A percentile compares a stretch with the other conserved stretches of the same genome.
Evolutionary conservation across 75 land plant species (phyloP).

Genomic region (Selaginella moellendorffii): DNA sequence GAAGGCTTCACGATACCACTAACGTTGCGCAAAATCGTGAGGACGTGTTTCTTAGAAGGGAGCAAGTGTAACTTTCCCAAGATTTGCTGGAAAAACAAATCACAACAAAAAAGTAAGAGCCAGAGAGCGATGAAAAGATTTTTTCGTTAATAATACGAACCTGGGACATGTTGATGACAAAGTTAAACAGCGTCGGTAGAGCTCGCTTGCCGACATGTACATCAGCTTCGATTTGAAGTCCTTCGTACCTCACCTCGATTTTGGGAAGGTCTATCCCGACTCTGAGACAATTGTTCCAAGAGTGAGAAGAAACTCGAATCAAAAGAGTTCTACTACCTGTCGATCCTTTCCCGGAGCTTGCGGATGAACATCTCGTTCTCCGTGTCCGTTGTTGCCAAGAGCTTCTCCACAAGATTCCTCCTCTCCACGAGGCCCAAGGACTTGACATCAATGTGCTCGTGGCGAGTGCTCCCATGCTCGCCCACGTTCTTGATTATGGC

Average conservation of each 20-base stretch:
- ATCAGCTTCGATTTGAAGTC: not conserved
- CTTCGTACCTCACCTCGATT: conserved; percentile 4
- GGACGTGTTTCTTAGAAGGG: not conserved
- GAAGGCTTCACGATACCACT: conserved; percentile 3
- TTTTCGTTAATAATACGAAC: too few relatives aligned
- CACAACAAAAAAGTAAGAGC: too few relatives aligned
- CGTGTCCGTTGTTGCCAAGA: not conserved
- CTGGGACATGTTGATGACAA: not conserved
- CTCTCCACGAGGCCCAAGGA: not conserved
- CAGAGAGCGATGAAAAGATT: too few relatives aligned
- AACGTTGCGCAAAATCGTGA: not conserved
- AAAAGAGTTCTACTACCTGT: too few relatives aligned
- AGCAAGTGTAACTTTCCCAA: not conserved
- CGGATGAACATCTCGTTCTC: not conserved
- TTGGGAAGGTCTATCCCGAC: not conserved
- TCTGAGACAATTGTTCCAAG: not conserved
- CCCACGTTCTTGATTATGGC: not conserved
- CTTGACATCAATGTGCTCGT: not conserved
- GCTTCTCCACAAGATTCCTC: not conserved
- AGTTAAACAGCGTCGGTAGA: not conserved
- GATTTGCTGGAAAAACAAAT: not conserved
- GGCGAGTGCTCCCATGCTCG: too few relatives aligned
- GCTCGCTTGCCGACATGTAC: not conserved
- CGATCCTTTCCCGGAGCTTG: not conserved
- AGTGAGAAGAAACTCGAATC: not conserved